Evolutionary conservation across 2,329 filamentous ascomycete genomes (phyloP), one percentile per base, ranked within the genome.

Genomic region (Balansia obtecta): DNA sequence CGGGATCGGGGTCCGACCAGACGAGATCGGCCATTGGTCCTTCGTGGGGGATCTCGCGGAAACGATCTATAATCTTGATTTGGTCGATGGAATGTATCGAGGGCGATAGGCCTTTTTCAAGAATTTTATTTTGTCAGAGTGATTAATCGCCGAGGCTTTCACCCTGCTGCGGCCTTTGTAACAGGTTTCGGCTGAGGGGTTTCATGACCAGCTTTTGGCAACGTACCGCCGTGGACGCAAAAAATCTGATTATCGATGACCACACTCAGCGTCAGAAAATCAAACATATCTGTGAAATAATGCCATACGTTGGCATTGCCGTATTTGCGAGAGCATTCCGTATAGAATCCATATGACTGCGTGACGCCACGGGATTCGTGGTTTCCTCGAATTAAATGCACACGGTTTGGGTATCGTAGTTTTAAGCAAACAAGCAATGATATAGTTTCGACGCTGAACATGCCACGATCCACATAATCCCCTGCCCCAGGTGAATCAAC

Each of bases 221-320:
- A 67, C 64, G 68, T 68, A 73, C 84, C 89, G 65, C 93, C 93
- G 67, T 98, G 93, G 7, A 98, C 93, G 68, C 93, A 98, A 68
- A 98, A 98, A 58, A 98, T 98, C 67, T 97, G 88, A 68, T 98
- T 86, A 66, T 97, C 95, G 65, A 98, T 98, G 56, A 98, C 91
- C 54, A 97, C 94, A 60, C 88, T 95, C 51, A 98, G 74, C 8
- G 91, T 97, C 56, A 98, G 76, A 68, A 95, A 98, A 71, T 98
- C 93, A 69, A 98, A 98, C 90, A 98, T 97, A 71, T 98, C 93
- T 57, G 93, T 98, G 65, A 98, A 98, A 68, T 97, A 93, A 69
- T 98, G 93, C 93, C 93, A 98, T 20, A 98, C 93, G 61, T 93
- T 96, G 56, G 93, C 89, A 64, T 95, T 97, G 65, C 93, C 93